Evolutionary conservation across 352 stramenopile genomes (phyloP), one percentile per base, ranked within the genome.

Genomic region (Phytophthora capsici): DNA sequence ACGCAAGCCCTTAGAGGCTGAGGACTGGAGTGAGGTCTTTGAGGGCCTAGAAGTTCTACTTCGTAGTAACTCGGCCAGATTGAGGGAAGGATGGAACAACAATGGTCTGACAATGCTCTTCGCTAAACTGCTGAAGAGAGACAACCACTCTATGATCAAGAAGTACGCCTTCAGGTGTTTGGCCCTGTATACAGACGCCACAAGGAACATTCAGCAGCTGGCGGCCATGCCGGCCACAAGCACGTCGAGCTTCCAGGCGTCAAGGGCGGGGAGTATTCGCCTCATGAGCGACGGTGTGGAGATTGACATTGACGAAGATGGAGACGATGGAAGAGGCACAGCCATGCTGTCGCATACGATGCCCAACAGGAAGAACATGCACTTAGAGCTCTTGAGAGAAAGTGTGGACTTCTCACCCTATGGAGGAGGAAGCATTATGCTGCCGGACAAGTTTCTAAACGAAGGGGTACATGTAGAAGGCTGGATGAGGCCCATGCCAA

Each of bases 21-120:
- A 96, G 55, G 88, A 96, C 73, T 96, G 88, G 88, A 95, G 80
- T 49, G 88, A 96, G 36, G 80, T 96, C 1, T 96, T 96, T 67
- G 88, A 96, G 56, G 85, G 86, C 0, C 69, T 96, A 16, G 88
- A 96, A 45, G 82, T 93, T 51, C 69, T 96, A 25, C 71, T 96
- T 47, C 84, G 87, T 20, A 85, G 88, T 54, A 95, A 93, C 52
- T 74, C 82, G 17, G 32, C 66, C 23, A 61, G 86, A 19, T 77
- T 96, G 43, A 73, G 86, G 43, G 86, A 92, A 3, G 88, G 86
- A 1, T 96, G 88, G 88, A 89, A 94, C 63, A 87, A 84, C 55
- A 86, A 89, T 40, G 82, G 85, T 1, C 86, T 96, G 47, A 85
- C 88, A 2, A 75, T 90, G 65, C 78, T 96, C 12, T 95, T 96